Base-by-base conservation (phyloP, 805 yeast genomes). In the Naumovozyma baii region DNA sequence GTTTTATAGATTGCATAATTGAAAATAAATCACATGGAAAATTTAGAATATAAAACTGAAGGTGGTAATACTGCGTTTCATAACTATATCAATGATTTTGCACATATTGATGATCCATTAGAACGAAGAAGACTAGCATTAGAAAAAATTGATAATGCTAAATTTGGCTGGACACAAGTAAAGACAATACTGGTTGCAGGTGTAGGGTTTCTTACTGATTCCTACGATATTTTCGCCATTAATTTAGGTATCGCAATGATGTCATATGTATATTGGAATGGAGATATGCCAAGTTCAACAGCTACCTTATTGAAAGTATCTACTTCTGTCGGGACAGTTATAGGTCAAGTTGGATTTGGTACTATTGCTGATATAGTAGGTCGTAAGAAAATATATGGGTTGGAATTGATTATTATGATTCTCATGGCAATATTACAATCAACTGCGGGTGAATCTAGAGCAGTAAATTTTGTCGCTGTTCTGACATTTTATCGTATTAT, bases 11-110 rank as follows among this genome's bases (percentile, higher is more conserved):
- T n/a, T n/a, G n/a, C n/a, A n/a, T n/a, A n/a, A n/a, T n/a, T n/a
- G n/a, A n/a, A n/a, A n/a, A n/a, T n/a, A n/a, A n/a, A n/a, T n/a
- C n/a, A n/a, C 10, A 22, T 22, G 26, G 9, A 22, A 22, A 10
- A 22, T 10, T 22, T 10, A 7, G 18, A 54, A 39, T 51, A 61
- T 41, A 48, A 55, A 45, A 75, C 80, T 31, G 65, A 51, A 12
- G 94, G 94, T 67, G 92, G 94, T 68, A 80, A 83, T 58, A 76
- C 85, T 47, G 92, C 92, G 39, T 83, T 83, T 75, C 88, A 83
- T 68, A 85, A 83, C 59, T 83, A 74, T 63, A 57, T 82, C 46
- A 83, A 78, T 42, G 86, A 83, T 62, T 83, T 79, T 50, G 83
- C 90, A 34, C 83, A 83, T 57, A 74, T 83, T 47, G 82, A 79